Evolutionary conservation across 2,329 filamentous ascomycete species (phyloP), one percentile per base, ranked within the genome.

Genomic region (Phoma sp.): DNA sequence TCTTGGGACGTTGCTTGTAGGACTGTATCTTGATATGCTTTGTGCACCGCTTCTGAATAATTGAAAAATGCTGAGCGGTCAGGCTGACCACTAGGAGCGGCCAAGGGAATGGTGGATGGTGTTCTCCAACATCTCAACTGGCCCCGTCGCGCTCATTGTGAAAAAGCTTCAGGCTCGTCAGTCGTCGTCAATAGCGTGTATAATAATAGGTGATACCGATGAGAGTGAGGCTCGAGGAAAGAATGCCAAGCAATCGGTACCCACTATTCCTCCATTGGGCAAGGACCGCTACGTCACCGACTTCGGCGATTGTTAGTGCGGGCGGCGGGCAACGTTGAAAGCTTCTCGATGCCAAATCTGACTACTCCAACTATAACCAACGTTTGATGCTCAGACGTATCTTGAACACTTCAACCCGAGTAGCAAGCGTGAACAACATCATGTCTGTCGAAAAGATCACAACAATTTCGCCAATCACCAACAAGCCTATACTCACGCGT

Each of bases 391-490:
- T 49, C 21, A 38, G 15, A 34, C 39, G 28, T 17, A 39, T 37
- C 57, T 61, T 65, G 54, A 61, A 66, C 62, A 37, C 57, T 67
- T 40, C 29, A 17, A 37, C 33, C 20, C 53, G 42, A 47, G 53
- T 42, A 57, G 17, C 23, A 48, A 45, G 34, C 34, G 42, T 36
- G 42, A 42, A 50, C 60, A 40, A 46, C 68, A 74, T 34, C 62
- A 81, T 85, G 83, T 79, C 81, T 33, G 68, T 78, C 33, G 84
- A 87, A 73, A 83, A 78, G 32, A 81, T 88, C 66, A 87, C 80
- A 26, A 97, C 93, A 62, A 93, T 97, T 76, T 98, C 93, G 3
- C 93, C 93, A 51, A 89, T 86, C 60, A 97, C 92, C 62, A 93
- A 95, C 77, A 87, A 93, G 79, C 83, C 90, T 51, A 86, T 98